Base-by-base conservation (phyloP, 2,329 filamentous ascomycete species). In the Lecanicillium sp. region DNA sequence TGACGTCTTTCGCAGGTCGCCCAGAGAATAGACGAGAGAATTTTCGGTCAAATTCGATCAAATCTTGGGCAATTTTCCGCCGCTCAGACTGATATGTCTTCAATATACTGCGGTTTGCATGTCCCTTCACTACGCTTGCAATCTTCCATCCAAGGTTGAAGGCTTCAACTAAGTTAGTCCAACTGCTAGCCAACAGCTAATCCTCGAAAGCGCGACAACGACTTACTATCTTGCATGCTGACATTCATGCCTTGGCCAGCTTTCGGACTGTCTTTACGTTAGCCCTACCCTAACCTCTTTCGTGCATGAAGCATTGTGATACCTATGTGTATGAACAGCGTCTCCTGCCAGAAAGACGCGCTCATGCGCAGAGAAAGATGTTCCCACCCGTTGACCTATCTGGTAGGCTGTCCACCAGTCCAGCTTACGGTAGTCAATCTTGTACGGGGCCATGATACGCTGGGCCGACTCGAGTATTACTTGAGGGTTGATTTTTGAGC, bases 191-290 rank as follows among this genome's bases (percentile, higher is more conserved):
- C n/a, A n/a, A n/a, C n/a, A n/a, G n/a, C n/a, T n/a, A n/a, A n/a
- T n/a, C n/a, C n/a, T n/a, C n/a, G n/a, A n/a, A n/a, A n/a, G n/a
- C n/a, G n/a, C n/a, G n/a, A n/a, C n/a, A n/a, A n/a, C n/a, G n/a
- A n/a, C 42, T 41, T 35, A 43, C 37, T 57, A 52, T 85, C 81
- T 48, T 83, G 79, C 74, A 85, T 81, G 20, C 68, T 74, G 3
- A 83, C 73, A 47, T 85, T 85, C 79, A 85, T 84, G 11, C 81
- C 80, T 51, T 83, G 79, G 2, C 78, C 78, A 1, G 76, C 78
- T 50, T 83, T 83, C 15, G 78, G 78, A 30, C 46, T 49, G 15
- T n/a, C n/a, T n/a, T n/a, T n/a, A n/a, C n/a, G n/a, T n/a, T n/a
- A n/a, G n/a, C n/a, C n/a, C n/a, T n/a, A n/a, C n/a, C n/a, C n/a